These are phyloP conservation scores for Tieghemiomyces parasiticus DNA, from an alignment of 192 early-diverging fungal genomes.

Conservation along the genomic window DNA sequence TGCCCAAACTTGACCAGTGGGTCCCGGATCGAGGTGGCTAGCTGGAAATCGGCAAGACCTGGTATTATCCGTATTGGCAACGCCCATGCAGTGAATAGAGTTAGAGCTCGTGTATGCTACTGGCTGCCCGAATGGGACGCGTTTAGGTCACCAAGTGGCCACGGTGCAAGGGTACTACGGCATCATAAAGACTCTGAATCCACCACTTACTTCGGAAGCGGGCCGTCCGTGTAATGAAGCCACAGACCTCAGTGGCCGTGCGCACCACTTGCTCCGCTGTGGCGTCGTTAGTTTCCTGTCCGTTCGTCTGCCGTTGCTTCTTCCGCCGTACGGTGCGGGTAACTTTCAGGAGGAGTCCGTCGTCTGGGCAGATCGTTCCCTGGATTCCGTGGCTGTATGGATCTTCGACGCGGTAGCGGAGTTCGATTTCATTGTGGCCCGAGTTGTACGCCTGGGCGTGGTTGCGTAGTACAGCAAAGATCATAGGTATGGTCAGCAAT, in stretches of 20 bases:
- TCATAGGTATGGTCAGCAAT: neutral
- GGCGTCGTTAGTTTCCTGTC: neutral
- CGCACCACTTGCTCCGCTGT: neutral
- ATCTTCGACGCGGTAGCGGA: constrained; percentile 28
- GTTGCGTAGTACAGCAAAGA: neutral
- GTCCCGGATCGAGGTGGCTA: neutral
- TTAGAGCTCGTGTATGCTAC: neutral
- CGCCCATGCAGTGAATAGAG: neutral
- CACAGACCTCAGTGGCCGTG: neutral
- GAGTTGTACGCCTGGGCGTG: constrained; percentile 9
- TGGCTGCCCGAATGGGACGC: too few species aligned
- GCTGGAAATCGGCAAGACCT: constrained; percentile 5
- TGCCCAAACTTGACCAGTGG: neutral
- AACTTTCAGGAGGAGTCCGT: constrained; percentile 28
- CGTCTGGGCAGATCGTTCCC: constrained; percentile 20
- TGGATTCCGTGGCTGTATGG: constrained; percentile 26
- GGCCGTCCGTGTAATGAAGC: neutral
- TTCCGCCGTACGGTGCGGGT: constrained; percentile 16
- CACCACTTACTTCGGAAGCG: neutral
- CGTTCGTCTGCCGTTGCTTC: neutral
- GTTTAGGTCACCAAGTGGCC: too few species aligned
- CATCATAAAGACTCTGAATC: neutral
- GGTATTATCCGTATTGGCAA: neutral
- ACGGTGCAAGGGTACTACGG: too few species aligned
- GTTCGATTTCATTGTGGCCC: constrained; percentile 14